These are phyloP conservation scores for Chlorencoelia australis DNA, from an alignment of 2,329 filamentous ascomycete species.

Conservation along the genomic window DNA sequence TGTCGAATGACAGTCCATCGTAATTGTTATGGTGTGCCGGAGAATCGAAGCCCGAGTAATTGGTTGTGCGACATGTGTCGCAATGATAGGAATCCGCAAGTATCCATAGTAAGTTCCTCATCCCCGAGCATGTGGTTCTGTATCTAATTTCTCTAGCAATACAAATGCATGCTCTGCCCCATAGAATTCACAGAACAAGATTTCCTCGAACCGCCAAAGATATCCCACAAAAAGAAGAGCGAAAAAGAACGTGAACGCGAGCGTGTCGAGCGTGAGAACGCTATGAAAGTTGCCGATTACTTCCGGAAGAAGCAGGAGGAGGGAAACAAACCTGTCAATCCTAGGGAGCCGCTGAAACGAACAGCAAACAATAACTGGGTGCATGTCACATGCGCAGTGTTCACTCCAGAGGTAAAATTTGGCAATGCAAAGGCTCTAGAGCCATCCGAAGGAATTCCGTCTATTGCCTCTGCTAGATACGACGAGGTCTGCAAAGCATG, in stretches of 20 bases:
- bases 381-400: slow-evolving; percentile 86
- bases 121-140: slow-evolving; percentile 16
- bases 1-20: slow-evolving; percentile 89
- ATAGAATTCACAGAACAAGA: slow-evolving; percentile 73
- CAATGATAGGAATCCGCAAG: slow-evolving; percentile 84
- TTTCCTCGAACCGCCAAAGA: slow-evolving; percentile 72
- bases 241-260: slow-evolving; percentile 90
- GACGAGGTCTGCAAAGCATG: slow-evolving; percentile 77
- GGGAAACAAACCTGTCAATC: slow-evolving; percentile 70
- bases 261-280: slow-evolving; percentile 72
- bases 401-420: slow-evolving; percentile 88
- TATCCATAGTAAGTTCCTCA: slow-evolving; percentile 65
- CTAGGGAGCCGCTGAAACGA: slow-evolving; percentile 83
- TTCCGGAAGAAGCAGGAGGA: slow-evolving; percentile 78
- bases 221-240: slow-evolving; percentile 76
- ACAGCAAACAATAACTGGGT: slow-evolving; percentile 98
- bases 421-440: slow-evolving; percentile 73
- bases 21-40: slow-evolving; percentile 78
- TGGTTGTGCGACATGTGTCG: slow-evolving; percentile 95
- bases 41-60: slow-evolving; percentile 57
- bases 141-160: slow-evolving; percentile 45
- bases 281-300: slow-evolving; percentile 67
- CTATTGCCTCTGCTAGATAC: slow-evolving; percentile 63
- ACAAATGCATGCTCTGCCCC: slow-evolving; percentile 88
- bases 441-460: slow-evolving; percentile 81